Conservation (phyloP, 768 basidiomycete species). For the Rhizopogon salebrosus region DNA sequence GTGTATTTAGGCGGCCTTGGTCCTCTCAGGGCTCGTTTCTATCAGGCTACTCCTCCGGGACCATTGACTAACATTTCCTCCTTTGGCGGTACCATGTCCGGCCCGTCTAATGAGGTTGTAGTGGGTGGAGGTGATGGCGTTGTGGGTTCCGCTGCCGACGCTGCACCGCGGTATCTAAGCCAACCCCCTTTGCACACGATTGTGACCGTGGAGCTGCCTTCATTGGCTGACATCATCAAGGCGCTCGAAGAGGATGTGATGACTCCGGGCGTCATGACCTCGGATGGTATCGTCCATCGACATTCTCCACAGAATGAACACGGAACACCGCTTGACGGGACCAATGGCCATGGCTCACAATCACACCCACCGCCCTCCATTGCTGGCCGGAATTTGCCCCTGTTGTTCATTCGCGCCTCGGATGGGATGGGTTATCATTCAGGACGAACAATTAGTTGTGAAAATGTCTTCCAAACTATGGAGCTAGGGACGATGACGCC, state of each 20-base stretch:
- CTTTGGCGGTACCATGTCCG: constrained; percentile 46
- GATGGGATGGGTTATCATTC: constrained; percentile 92
- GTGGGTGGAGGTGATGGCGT: constrained; percentile 17
- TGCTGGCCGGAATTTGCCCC: constrained; percentile 63
- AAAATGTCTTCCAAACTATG: constrained; percentile 71
- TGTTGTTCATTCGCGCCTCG: constrained; percentile 74
- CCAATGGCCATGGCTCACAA: constrained; percentile 17
- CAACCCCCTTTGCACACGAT: constrained; percentile 65
- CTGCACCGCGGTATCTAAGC: constrained; percentile 44
- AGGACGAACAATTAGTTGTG: constrained; percentile 76
- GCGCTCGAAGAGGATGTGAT: constrained; percentile 70
- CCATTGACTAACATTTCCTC: constrained; percentile 60
- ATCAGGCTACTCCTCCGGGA: constrained; percentile 66
- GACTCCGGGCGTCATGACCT: constrained; percentile 30
- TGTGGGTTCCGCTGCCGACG: constrained; percentile 12
- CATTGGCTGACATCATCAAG: constrained; percentile 68
- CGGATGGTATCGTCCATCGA: constrained; percentile 25
- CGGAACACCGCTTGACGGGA: constrained; percentile 26
- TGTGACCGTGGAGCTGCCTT: constrained; percentile 83
- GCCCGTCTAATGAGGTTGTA: constrained; percentile 29
- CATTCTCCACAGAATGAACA: constrained; percentile 26
- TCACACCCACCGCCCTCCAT: constrained; percentile 44
- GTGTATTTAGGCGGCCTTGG: constrained; percentile 89
- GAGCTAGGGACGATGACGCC: constrained; percentile 49
- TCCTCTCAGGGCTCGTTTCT: constrained; percentile 73